Conservation (phyloP, 2,329 filamentous ascomycete species). For the Pseudocercospora eumusae region DNA sequence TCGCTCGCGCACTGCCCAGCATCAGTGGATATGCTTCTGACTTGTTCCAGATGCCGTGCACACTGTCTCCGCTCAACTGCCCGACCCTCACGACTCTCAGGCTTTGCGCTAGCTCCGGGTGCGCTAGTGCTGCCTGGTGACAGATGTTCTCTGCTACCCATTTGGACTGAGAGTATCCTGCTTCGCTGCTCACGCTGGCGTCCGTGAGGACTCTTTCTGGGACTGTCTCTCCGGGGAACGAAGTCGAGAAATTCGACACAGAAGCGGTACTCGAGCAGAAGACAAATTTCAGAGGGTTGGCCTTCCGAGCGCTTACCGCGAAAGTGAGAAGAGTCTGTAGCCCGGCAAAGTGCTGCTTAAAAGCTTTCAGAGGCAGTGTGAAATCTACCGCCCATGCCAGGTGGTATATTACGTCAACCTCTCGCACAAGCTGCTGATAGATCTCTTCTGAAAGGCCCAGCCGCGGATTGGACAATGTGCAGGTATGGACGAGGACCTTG, state of each 20-base stretch:
- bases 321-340: conserved; percentile 52
- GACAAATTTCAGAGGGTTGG: conserved; percentile 37
- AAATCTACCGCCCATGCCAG: conserved; percentile 69
- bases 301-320: not conserved
- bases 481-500: conserved; percentile 52
- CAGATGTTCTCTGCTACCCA: conserved; percentile 62
- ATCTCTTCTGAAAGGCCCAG: conserved; percentile 52
- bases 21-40: conserved; percentile 55
- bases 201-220: conserved; percentile 49
- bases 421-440: conserved; percentile 46
- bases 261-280: conserved; percentile 53
- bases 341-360: conserved; percentile 54
- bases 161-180: conserved; percentile 60
- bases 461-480: conserved; percentile 50
- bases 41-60: conserved; percentile 51
- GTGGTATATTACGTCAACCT: conserved; percentile 59
- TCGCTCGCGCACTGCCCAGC: conserved; percentile 45
- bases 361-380: conserved; percentile 57
- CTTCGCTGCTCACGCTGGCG: conserved; percentile 43
- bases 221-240: conserved; percentile 35
- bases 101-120: conserved; percentile 37
- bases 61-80: conserved; percentile 50
- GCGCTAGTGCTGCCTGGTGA: conserved; percentile 39
- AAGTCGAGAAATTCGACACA: conserved; percentile 40
- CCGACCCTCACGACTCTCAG: conserved; percentile 52